These are phyloP conservation scores for Bretschneidera sinensis DNA, from an alignment of 345 rosid species.

Conservation along the genomic window DNA sequence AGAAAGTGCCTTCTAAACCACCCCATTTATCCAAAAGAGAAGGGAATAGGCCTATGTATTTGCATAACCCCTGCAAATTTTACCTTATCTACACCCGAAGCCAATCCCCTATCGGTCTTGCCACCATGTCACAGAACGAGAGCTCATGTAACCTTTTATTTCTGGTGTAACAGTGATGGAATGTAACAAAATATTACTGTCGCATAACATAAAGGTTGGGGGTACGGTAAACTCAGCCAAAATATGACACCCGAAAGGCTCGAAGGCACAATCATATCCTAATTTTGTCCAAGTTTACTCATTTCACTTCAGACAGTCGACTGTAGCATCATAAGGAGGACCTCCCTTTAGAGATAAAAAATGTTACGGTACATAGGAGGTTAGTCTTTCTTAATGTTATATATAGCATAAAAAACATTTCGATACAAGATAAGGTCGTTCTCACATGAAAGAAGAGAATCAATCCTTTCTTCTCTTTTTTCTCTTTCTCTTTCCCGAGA, in stretches of 20 bases:
- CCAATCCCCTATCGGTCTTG: background rate
- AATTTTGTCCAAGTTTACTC: background rate
- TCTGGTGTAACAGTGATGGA: background rate
- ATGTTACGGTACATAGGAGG: background rate
- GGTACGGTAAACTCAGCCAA: conserved; percentile 3
- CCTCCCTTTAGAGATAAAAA: background rate
- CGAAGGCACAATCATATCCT: conserved; percentile 1
- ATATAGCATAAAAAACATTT: background rate
- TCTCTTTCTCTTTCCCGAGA: background rate
- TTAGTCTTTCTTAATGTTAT: background rate
- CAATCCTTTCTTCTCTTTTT: background rate
- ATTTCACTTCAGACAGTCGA: background rate
- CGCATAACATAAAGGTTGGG: background rate
- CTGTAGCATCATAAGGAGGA: conserved; percentile 3
- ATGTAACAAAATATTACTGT: background rate
- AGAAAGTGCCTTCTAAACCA: background rate
- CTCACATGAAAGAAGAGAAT: conserved; percentile 7
- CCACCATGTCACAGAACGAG: background rate
- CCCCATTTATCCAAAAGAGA: background rate
- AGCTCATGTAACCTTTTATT: background rate
- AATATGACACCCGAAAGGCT: background rate
- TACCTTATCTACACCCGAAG: background rate
- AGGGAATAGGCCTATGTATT: background rate
- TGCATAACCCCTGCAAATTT: background rate
- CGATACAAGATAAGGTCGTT: background rate